A percentile compares a stretch with the other conserved stretches of the same genome.
Evolutionary conservation across 805 yeast genomes (phyloP).

Genomic region (Yarrowia sp.): DNA sequence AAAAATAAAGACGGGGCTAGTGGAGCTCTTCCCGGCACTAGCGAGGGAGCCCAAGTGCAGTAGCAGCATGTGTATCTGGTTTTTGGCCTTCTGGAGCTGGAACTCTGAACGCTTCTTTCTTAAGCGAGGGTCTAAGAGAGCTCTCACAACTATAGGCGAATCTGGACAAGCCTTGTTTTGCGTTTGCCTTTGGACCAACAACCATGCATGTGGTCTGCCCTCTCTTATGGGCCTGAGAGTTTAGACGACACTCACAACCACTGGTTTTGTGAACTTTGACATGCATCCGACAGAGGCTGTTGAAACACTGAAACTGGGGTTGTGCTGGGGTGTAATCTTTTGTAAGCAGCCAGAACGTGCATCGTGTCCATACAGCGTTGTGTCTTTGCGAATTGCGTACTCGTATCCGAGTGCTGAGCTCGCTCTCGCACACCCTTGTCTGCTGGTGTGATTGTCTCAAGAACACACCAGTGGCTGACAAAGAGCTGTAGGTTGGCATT

Average conservation of each 20-base stretch:
- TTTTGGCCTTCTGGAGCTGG: background rate
- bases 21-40: conserved; percentile 7
- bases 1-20: background rate
- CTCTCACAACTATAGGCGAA: no score
- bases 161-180: background rate
- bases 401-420: no score
- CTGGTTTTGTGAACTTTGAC: conserved; percentile 1
- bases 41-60: background rate
- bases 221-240: background rate
- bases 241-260: background rate
- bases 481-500: background rate
- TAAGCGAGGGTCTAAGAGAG: no score
- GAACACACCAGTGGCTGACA: background rate
- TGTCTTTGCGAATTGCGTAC: no score
- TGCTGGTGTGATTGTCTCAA: background rate
- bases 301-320: conserved; percentile 8
- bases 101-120: background rate
- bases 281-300: conserved; percentile 6
- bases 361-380: no score
- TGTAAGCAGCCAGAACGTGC: no score
- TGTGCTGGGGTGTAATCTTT: background rate
- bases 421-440: no score
- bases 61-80: background rate
- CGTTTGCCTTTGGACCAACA: background rate
- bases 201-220: background rate